Conservation (phyloP, 2,329 filamentous ascomycete species). For the Truncatella angustata region DNA sequence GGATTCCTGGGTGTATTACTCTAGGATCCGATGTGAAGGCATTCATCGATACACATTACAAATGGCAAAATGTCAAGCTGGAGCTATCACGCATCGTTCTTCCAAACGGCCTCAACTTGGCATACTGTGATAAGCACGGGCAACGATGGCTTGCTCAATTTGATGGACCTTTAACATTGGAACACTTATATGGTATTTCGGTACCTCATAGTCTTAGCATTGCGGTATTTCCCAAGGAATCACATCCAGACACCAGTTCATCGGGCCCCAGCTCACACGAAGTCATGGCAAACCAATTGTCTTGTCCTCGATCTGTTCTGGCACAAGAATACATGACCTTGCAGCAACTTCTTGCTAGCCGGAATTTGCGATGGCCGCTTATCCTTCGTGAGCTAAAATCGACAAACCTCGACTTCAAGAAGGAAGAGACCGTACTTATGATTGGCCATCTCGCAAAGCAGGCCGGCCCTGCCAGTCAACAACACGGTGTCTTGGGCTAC, state of each 20-base stretch:
- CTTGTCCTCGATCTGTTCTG: slow-evolving; percentile 44
- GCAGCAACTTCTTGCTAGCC: slow-evolving; percentile 45
- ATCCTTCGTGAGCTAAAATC: slow-evolving; percentile 50
- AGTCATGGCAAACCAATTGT: slow-evolving; percentile 45
- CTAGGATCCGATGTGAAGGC: background rate
- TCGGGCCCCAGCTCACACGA: slow-evolving; percentile 43
- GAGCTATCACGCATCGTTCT: background rate
- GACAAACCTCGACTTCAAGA: slow-evolving; percentile 59
- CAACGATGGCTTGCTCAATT: background rate
- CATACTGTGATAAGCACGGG: background rate
- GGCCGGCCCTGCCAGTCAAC: slow-evolving; percentile 43
- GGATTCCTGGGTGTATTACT: background rate
- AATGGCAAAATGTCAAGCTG: background rate
- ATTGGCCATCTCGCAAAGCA: slow-evolving; percentile 53
- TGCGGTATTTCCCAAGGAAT: background rate
- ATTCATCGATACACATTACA: background rate
- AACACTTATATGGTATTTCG: background rate
- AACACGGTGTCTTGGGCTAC: slow-evolving; percentile 36
- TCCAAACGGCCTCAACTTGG: background rate
- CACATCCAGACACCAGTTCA: background rate
- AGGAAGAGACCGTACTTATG: slow-evolving; percentile 45
- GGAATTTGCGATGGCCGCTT: slow-evolving; percentile 45
- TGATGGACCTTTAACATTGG: background rate
- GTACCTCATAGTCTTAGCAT: background rate
- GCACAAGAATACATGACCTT: slow-evolving; percentile 53